A percentile compares a stretch with the other conserved stretches of the same genome.
Conservation (phyloP, 176 grass and related monocot genomes). For the Phoenix roebelenii region DNA sequence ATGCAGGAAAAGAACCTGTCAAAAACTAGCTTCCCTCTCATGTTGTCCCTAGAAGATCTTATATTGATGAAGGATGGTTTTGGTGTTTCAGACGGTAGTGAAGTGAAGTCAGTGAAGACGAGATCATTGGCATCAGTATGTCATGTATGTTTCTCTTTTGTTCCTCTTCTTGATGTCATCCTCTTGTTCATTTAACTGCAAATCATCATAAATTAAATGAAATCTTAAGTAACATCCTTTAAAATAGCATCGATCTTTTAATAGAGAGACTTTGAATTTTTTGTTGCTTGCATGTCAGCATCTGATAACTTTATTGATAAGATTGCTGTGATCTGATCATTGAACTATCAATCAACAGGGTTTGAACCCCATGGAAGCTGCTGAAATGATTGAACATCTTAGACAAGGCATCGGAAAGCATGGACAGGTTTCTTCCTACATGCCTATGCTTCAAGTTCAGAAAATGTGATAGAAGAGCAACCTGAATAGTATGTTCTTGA, state of each 20-base stretch:
- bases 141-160: conserved; percentile 33
- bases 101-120: conserved; percentile 16
- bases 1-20: conserved; percentile 20
- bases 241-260: no score
- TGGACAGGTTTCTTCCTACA: conserved; percentile 52
- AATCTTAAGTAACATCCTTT: no score
- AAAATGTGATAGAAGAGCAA: conserved; percentile 3
- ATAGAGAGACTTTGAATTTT: no score
- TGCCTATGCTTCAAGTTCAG: conserved; percentile 9
- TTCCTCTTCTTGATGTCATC: neutral
- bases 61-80: conserved; percentile 17
- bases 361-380: conserved; percentile 38
- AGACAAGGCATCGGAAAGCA: conserved; percentile 60
- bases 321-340: neutral
- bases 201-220: no score
- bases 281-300: no score
- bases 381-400: conserved; percentile 87
- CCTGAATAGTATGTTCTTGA: neutral
- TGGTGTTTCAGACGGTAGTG: conserved; percentile 19
- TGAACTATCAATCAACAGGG: conserved; percentile 36
- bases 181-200: no score
- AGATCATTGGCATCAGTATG: conserved; percentile 35
- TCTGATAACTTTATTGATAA: neutral
- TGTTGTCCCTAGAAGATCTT: conserved; percentile 35
- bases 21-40: conserved; percentile 16